Percentiles rank a stretch among this genome's conserved stretches.
phyloP scores from a whole-genome alignment of 257 asterid genomes.

The Jacaranda copaia region DNA sequence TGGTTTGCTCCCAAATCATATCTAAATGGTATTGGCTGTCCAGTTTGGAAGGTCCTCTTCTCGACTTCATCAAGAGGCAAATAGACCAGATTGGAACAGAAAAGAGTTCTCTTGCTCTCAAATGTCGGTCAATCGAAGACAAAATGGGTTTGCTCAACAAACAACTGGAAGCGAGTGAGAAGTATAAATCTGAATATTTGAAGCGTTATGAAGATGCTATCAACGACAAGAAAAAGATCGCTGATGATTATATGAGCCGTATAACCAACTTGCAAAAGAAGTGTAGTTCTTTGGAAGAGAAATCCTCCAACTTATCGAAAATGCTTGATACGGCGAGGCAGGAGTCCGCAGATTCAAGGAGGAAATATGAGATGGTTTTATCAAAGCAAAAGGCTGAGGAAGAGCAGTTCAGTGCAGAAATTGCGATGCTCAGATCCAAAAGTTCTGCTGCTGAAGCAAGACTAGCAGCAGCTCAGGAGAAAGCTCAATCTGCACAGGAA shows the following conservation, averaged over 20 bases:
- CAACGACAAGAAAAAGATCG: constrained; percentile 79
- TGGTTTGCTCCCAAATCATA: constrained; percentile 12
- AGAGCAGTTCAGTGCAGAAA: constrained; percentile 76
- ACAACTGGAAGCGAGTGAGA: constrained; percentile 92
- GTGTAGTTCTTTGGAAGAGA: constrained; percentile 81
- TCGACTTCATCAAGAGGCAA: constrained; percentile 84
- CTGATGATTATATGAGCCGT: constrained; percentile 80
- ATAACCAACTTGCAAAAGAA: constrained; percentile 81
- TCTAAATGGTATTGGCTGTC: constrained; percentile 38
- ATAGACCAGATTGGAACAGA: constrained; percentile 83
- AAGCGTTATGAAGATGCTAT: constrained; percentile 92
- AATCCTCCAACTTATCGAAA: constrained; percentile 71
- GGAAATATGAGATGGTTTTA: constrained; percentile 75
- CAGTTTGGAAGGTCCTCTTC: constrained; percentile 96
- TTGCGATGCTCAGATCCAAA: constrained; percentile 78
- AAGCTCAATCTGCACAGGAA: constrained; percentile 88
- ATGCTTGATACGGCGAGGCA: constrained; percentile 68
- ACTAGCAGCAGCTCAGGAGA: constrained; percentile 93
- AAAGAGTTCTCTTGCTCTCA: constrained; percentile 79
- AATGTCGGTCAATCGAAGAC: constrained; percentile 85
- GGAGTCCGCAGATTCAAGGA: constrained; percentile 83
- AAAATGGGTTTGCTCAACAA: constrained; percentile 76
- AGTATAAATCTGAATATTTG: constrained; percentile 84
- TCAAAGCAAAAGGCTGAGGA: constrained; percentile 80
- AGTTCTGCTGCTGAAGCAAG: constrained; percentile 98